Evolutionary conservation across 257 asterid species (phyloP).

Genomic region (Linaria vulgaris): DNA sequence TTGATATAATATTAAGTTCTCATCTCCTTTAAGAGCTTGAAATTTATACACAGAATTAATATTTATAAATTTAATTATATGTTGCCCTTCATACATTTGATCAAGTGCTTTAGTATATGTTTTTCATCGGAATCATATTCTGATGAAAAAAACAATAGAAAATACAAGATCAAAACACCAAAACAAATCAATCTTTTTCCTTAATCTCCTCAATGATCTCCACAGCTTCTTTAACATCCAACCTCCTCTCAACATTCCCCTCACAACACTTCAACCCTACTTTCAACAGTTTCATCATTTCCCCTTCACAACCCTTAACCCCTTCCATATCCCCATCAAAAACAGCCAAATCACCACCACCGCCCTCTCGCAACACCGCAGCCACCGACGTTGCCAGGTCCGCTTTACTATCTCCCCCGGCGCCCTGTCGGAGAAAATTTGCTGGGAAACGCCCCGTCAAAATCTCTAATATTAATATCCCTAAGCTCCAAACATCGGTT

Average conservation of each 20-base stretch:
- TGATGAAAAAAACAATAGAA: conserved; percentile 5
- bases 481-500: conserved; percentile 86
- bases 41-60: too few species aligned
- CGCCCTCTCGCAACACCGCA: conserved; percentile 32
- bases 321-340: conserved; percentile 63
- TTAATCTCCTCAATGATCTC: conserved; percentile 62
- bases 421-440: conserved; percentile 57
- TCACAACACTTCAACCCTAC: conserved; percentile 66
- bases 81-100: background rate
- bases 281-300: conserved; percentile 62
- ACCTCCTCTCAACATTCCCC: conserved; percentile 53
- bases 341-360: conserved; percentile 29
- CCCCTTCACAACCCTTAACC: conserved; percentile 36
- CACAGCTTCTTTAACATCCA: conserved; percentile 59
- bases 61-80: too few species aligned
- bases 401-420: conserved; percentile 28
- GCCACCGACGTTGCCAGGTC: conserved; percentile 59
- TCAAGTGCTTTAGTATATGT: conserved; percentile 2
- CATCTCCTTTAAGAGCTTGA: too few species aligned
- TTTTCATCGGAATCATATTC: conserved; percentile 22
- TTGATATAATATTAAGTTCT: too few species aligned
- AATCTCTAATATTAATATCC: conserved; percentile 66
- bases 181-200: conserved; percentile 33
- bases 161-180: too few species aligned
- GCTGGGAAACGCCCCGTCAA: conserved; percentile 71